Evolutionary conservation across 192 early-diverging fungal species (phyloP).

Genomic region (Podila epigama): DNA sequence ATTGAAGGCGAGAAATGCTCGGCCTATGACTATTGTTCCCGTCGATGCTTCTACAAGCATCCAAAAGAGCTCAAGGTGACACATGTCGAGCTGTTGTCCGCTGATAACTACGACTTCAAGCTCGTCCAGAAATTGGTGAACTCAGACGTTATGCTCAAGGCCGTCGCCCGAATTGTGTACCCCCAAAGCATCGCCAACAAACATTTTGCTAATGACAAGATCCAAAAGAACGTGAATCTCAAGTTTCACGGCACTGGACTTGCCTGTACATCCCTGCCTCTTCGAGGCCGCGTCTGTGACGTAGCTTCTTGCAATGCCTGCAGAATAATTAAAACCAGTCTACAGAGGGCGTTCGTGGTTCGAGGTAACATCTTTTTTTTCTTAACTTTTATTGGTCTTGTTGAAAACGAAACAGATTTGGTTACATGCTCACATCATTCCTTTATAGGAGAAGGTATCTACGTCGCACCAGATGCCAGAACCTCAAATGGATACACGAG

Average conservation of each 20-base stretch:
- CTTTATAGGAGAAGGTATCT: not conserved
- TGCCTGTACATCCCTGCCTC: not conserved
- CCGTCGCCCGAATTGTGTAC: conserved; percentile 1
- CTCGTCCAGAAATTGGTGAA: not conserved
- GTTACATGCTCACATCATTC: not conserved
- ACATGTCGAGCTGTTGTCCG: not conserved
- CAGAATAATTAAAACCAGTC: not conserved
- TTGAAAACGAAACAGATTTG: not conserved
- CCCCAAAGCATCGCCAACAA: not conserved
- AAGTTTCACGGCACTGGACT: conserved; percentile 1
- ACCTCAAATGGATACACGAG: not conserved
- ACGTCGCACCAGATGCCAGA: not conserved
- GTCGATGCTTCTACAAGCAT: not conserved
- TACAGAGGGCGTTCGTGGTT: too few species aligned
- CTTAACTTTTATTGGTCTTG: not conserved
- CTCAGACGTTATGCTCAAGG: not conserved
- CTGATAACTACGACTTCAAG: not conserved
- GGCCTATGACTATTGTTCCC: not conserved
- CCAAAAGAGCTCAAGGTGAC: not conserved
- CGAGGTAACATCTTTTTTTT: too few species aligned
- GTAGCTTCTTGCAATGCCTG: not conserved
- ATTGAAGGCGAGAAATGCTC: not conserved
- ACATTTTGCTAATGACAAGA: not conserved
- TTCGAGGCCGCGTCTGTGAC: not conserved
- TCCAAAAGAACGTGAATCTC: not conserved